Percentiles rank a stretch among this genome's conserved stretches.
Evolutionary conservation across 768 basidiomycete species (phyloP).

Genomic region (Chalciporus chontae): DNA sequence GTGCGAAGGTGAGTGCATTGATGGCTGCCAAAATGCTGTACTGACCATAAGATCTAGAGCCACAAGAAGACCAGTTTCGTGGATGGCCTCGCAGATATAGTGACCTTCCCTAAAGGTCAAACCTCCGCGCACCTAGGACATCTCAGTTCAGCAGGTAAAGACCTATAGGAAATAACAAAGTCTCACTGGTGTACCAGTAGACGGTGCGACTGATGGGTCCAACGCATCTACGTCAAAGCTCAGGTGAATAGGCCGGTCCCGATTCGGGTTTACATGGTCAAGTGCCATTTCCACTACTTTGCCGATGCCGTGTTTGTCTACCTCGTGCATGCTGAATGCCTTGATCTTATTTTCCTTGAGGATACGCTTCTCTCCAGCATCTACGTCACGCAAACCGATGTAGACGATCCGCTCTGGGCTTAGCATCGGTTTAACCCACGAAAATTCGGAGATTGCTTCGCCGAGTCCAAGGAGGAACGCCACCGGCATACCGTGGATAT

Average conservation of each 20-base stretch:
- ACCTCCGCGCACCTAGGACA: conserved; percentile 78
- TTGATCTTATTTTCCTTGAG: conserved; percentile 78
- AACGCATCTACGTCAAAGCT: conserved; percentile 96
- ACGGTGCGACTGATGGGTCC: conserved; percentile 94
- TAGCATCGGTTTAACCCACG: conserved; percentile 63
- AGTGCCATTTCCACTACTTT: conserved; percentile 95
- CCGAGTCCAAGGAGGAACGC: conserved; percentile 76
- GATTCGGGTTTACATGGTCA: conserved; percentile 85
- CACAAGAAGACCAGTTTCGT: conserved; percentile 89
- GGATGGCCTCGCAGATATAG: conserved; percentile 91
- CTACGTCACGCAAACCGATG: conserved; percentile 94
- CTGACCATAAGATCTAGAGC: conserved; percentile 91
- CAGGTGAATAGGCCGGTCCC: conserved; percentile 85
- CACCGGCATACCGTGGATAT: conserved; percentile 97
- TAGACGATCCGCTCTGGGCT: conserved; percentile 83
- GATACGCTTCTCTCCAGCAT: conserved; percentile 83
- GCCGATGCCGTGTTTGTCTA: conserved; percentile 87
- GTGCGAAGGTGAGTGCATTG: conserved; percentile 13
- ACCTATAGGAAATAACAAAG: background rate
- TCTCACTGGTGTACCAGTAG: conserved; percentile 85
- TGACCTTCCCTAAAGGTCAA: conserved; percentile 98
- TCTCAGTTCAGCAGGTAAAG: background rate
- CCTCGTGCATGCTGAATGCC: conserved; percentile 89
- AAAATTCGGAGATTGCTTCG: conserved; percentile 39
- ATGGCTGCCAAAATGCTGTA: conserved; percentile 1